Conservation (phyloP, 306 rosid species). For the Lathyrus oleraceus region DNA sequence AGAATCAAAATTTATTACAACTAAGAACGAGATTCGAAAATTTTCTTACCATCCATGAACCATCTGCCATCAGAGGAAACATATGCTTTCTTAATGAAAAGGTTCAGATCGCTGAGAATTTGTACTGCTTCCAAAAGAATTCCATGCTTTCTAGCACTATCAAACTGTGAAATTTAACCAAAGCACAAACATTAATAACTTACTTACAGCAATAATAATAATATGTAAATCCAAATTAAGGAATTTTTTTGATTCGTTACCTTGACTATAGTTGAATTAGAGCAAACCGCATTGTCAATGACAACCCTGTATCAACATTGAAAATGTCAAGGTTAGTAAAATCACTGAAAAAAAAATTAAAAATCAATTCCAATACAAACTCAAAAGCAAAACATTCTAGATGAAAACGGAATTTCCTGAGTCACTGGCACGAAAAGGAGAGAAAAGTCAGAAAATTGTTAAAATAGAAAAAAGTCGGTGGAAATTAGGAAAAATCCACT, state of each 20-base stretch:
- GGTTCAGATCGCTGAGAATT: slow-evolving; percentile 80
- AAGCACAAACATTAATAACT: slow-evolving; percentile 5
- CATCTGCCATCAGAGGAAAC: slow-evolving; percentile 92
- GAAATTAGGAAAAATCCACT: slow-evolving; percentile 22
- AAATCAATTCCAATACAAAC: background rate
- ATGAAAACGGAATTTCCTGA: slow-evolving; percentile 1
- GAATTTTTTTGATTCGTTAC: slow-evolving; percentile 38
- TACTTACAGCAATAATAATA: background rate
- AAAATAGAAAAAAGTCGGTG: slow-evolving; percentile 33
- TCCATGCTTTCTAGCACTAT: slow-evolving; percentile 87
- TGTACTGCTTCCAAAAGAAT: slow-evolving; percentile 90
- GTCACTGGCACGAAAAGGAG: background rate
- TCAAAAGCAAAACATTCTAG: slow-evolving; percentile 15
- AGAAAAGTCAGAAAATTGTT: slow-evolving; percentile 40
- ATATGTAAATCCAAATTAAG: background rate
- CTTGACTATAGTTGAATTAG: slow-evolving; percentile 86
- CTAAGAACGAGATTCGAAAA: background rate
- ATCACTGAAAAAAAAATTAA: background rate
- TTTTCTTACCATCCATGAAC: slow-evolving; percentile 93
- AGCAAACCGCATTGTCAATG: slow-evolving; percentile 88
- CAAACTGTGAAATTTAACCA: slow-evolving; percentile 56
- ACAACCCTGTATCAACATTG: slow-evolving; percentile 61
- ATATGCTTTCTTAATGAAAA: slow-evolving; percentile 81
- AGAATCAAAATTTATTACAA: background rate
- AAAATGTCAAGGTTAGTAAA: slow-evolving; percentile 52